Evolutionary conservation across 345 rosid genomes (phyloP), one percentile per base, ranked within the genome.

Genomic region (Boechera stricta): DNA sequence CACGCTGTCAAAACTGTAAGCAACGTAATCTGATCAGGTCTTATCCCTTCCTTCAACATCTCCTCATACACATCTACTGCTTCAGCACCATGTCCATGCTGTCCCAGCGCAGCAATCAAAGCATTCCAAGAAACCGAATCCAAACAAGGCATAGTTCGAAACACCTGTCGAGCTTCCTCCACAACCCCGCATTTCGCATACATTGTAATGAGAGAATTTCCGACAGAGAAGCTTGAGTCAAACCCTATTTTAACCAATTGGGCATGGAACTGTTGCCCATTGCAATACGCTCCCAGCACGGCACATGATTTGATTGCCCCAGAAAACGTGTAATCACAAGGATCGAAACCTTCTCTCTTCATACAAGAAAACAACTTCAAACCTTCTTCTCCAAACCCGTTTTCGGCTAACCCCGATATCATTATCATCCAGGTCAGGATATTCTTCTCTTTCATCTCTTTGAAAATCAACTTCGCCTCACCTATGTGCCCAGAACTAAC

Each of bases 81-180:
- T 66, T 80, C 80, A 44, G 52, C 62, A 38, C 81, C 83, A 45
- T 76, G 81, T 3, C 81, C 83, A 47, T 80, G 83, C 42, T 80
- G 83, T 47, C 83, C 83, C 55, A 80, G 4, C 3, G 81, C 83
- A 60, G 81, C 83, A 21, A 80, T 80, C 83, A 80, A 64, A 29
- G 83, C 80, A 54, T 80, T 76, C 83, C 83, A 80, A 38, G 83
- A 80, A 36, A 76, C 83, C 1, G 80, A 76, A 56, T 80, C 78
- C 47, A 21, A 45, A 67, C 48, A 80, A 12, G 80, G 51, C 80
- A 80, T 80, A 0, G 78, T 76, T 13, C 2, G 54, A 76, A 80
- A 80, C 71, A 80, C 70, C 58, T 44, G 53, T 48, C 39, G 71
- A 65, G 83, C 77, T 33, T 77, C 83, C 42, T 76, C 78, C 21